Base-by-base conservation (phyloP, 345 rosid species). In the Dipteronia dyeriana region DNA sequence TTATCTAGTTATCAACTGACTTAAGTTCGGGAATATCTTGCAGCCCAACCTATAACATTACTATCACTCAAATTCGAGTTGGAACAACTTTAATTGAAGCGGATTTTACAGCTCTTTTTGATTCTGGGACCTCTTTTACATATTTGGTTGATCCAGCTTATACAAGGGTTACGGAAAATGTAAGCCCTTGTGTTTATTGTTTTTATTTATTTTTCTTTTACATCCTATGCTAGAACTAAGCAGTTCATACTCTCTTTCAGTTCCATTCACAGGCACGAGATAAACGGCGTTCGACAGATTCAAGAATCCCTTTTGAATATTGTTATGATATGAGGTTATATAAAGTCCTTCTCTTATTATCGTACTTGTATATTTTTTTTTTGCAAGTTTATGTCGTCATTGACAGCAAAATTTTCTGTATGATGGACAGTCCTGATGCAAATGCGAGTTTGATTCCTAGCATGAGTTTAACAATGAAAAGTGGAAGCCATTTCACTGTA, bases 91-190 rank as follows among this genome's bases (percentile, higher is more conserved):
- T 79, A 22, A 80, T 87, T 20, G 87, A 86, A 69, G 85, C 71
- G 26, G 91, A 92, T 73, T 78, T 90, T 49, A 85, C 96, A 0
- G 86, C 97, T 64, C 93, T 90, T 71, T 93, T 95, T 81, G 90
- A 92, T 83, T 87, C 97, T 11, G 89, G 97, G n/a, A 94, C 98
- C 72, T 92, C 98, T 2, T 96, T 96, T 79, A 92, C 97, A 17
- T 92, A 90, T 82, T 79, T 94, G 83, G 88, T 86, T 38, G 92
- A 87, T 66, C 90, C 95, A 7, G 74, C 84, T 67, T 92, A 90
- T 70, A 78, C 89, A 49, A 82, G 71, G 77, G 84, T 96, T 64
- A 69, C 88, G 0, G 88, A 89, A 78, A 88, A 81, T 75, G 97
- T 89, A 86, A 73, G 97, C 79, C 84, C 74, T 79, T 73, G 47